Evolutionary conservation across 2,329 filamentous ascomycete species (phyloP).

Genomic region (Fusarium metavorans): DNA sequence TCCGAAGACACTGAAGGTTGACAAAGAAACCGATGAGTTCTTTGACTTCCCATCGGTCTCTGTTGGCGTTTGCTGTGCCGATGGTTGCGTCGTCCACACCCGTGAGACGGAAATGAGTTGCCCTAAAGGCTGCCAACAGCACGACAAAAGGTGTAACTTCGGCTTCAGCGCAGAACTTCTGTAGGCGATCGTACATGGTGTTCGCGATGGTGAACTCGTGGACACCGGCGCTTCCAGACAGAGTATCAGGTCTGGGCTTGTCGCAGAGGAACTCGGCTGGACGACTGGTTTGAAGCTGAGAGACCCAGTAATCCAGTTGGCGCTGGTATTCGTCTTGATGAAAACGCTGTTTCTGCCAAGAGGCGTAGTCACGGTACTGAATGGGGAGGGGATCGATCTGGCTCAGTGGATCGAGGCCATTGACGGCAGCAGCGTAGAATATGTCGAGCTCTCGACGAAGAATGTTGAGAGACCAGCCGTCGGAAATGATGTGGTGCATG

Average conservation of each 20-base stretch:
- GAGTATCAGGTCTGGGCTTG: constrained; percentile 10
- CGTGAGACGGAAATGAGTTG: constrained; percentile 41
- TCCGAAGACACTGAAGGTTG: constrained; percentile 38
- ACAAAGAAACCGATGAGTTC: constrained; percentile 40
- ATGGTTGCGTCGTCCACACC: constrained; percentile 35
- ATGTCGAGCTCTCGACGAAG: constrained; percentile 13
- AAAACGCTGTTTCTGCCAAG: constrained; percentile 42
- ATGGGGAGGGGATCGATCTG: constrained; percentile 34
- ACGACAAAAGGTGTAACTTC: constrained; percentile 22
- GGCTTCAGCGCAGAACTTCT: constrained; percentile 16
- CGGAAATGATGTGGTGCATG: constrained; percentile 41
- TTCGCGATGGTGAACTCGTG: constrained; percentile 13
- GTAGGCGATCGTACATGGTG: not conserved
- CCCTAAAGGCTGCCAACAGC: constrained; percentile 39
- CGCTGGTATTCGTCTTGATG: constrained; percentile 34
- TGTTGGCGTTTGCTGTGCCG: constrained; percentile 33
- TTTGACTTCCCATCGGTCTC: constrained; percentile 25
- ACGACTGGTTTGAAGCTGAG: constrained; percentile 5
- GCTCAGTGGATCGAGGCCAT: constrained; percentile 24
- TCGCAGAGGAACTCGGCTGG: constrained; percentile 27
- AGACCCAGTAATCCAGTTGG: constrained; percentile 24
- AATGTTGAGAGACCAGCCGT: constrained; percentile 40
- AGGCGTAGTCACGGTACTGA: constrained; percentile 42
- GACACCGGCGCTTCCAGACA: constrained; percentile 23
- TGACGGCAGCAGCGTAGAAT: constrained; percentile 28